These are phyloP conservation scores for Litsea cubeba DNA, from an alignment of 164 flowering plant species.

Conservation along the genomic window DNA sequence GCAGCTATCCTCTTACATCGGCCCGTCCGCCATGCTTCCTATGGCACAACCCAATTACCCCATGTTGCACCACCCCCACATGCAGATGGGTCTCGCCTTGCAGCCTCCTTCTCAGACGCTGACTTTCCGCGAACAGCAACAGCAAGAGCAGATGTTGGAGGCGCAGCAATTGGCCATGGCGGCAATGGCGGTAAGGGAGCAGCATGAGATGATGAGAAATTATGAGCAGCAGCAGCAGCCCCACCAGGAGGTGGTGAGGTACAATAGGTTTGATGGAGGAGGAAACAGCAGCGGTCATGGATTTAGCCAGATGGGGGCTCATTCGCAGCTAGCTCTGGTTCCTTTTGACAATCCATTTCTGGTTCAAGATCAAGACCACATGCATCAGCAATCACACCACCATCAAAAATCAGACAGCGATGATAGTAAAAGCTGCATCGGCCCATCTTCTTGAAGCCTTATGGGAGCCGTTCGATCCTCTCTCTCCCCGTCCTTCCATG, in stretches of 20 bases:
- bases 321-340: constrained; percentile 22
- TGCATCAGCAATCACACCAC: constrained; percentile 13
- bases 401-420: constrained; percentile 4
- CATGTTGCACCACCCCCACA: constrained; percentile 8
- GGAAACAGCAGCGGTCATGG: constrained; percentile 1
- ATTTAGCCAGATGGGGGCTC: constrained; percentile 16
- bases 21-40: constrained; percentile 20
- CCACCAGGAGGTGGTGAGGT: constrained; percentile 19
- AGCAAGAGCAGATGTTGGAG: constrained; percentile 35
- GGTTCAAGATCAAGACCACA: constrained; percentile 19
- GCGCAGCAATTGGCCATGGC: constrained; percentile 32
- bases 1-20: constrained; percentile 18
- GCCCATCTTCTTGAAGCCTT: constrained; percentile 6
- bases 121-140: constrained; percentile 5
- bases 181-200: constrained; percentile 18
- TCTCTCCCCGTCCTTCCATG: too few relatives aligned
- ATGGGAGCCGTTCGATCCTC: background rate
- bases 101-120: background rate
- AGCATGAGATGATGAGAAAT: constrained; percentile 30
- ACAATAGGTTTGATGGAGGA: constrained; percentile 1
- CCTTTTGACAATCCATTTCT: constrained; percentile 22
- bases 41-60: constrained; percentile 8
- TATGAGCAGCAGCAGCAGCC: constrained; percentile 30
- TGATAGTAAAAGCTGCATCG: background rate
- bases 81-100: background rate